phyloP scores from a whole-genome alignment of 805 yeast species.

The Wickerhamiella brachini region DNA sequence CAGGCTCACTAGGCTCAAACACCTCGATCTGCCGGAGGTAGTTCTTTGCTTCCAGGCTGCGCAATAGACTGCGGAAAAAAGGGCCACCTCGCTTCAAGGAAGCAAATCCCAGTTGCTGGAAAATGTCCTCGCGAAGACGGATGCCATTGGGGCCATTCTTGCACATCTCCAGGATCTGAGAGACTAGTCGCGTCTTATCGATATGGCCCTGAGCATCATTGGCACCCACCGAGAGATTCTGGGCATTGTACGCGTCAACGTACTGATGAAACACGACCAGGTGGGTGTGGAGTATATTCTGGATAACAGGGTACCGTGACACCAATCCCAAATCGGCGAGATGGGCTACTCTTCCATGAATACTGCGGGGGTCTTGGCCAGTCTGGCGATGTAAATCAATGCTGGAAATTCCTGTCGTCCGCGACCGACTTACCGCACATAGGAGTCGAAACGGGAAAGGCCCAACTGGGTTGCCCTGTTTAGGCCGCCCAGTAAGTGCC shows the following conservation, averaged over 20 bases:
- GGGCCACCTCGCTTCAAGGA: constrained; percentile 15
- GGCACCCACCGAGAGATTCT: background rate
- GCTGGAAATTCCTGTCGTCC: constrained; percentile 26
- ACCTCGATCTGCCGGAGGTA: constrained; percentile 23
- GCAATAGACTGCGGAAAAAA: constrained; percentile 16
- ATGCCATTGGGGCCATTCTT: constrained; percentile 23
- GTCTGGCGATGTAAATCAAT: constrained; percentile 25
- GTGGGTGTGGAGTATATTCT: constrained; percentile 23
- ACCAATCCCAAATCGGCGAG: constrained; percentile 26
- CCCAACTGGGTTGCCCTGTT: constrained; percentile 23
- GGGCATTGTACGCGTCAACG: constrained; percentile 5
- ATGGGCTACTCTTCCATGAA: constrained; percentile 23
- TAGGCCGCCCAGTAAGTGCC: constrained; percentile 23
- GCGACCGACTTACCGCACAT: constrained; percentile 26
- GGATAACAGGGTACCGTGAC: constrained; percentile 23
- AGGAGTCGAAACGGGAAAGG: constrained; percentile 27
- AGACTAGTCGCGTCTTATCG: constrained; percentile 15
- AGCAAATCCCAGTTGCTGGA: constrained; percentile 28
- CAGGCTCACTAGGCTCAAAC: constrained; percentile 20
- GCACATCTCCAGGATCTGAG: constrained; percentile 18
- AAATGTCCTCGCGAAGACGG: constrained; percentile 25
- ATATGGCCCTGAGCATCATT: constrained; percentile 4
- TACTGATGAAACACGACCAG: constrained; percentile 23
- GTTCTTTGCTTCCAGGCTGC: constrained; percentile 18
- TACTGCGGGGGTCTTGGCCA: constrained; percentile 30